Conservation (phyloP, 1,139 yeast genomes). For the Taphrina communis region DNA sequence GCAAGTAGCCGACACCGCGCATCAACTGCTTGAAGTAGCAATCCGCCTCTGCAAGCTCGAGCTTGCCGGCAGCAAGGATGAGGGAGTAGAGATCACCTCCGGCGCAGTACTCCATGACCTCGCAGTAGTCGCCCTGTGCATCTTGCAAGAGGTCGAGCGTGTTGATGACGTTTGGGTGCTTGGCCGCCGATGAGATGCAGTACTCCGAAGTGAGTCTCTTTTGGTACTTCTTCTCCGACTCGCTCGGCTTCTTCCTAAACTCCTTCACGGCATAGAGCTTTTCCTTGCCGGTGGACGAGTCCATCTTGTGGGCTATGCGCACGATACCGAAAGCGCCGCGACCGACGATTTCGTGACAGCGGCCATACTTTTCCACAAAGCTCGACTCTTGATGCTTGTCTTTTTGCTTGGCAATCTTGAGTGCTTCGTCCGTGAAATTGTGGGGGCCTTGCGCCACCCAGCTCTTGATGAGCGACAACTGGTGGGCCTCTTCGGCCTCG, state of each 20-base stretch:
- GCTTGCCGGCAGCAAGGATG: constrained; percentile 79
- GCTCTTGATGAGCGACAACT: constrained; percentile 80
- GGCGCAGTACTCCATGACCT: constrained; percentile 59
- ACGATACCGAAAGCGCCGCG: constrained; percentile 83
- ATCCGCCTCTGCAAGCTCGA: constrained; percentile 88
- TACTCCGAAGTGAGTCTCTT: constrained; percentile 82
- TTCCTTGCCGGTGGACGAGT: constrained; percentile 56
- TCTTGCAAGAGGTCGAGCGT: constrained; percentile 87
- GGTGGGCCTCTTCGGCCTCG: constrained; percentile 58
- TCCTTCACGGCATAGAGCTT: constrained; percentile 81
- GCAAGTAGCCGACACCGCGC: constrained; percentile 93
- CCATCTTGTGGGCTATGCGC: constrained; percentile 67
- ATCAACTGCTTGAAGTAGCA: constrained; percentile 92
- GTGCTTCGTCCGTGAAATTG: constrained; percentile 23
- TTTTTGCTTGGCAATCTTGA: constrained; percentile 51
- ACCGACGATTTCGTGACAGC: constrained; percentile 80
- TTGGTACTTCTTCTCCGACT: constrained; percentile 64
- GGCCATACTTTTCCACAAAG: constrained; percentile 73
- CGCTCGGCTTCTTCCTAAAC: constrained; percentile 64
- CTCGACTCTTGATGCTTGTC: constrained; percentile 52
- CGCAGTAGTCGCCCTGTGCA: constrained; percentile 90
- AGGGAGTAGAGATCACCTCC: constrained; percentile 56
- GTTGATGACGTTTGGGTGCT: constrained; percentile 79
- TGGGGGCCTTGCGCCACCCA: constrained; percentile 66
- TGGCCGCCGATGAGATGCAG: constrained; percentile 79